Evolutionary conservation across 495 filamentous ascomycete genomes (phyloP).

Genomic region (Chaetomium fimeti): DNA sequence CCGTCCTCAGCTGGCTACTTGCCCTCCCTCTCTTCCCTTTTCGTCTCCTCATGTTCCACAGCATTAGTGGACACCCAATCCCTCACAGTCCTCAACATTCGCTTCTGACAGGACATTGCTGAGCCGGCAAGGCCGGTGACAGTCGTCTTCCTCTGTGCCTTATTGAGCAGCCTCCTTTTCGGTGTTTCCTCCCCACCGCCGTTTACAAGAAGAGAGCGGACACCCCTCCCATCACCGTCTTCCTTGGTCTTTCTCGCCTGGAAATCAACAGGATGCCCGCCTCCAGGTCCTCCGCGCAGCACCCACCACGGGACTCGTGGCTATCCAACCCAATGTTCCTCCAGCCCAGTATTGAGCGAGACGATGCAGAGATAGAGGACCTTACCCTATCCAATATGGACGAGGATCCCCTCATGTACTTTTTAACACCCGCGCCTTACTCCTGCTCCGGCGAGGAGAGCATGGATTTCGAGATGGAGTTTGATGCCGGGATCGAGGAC

Average conservation of each 20-base stretch:
- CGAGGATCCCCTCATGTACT: constrained; percentile 50
- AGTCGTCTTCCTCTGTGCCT: constrained; percentile 10
- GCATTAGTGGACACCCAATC: constrained; percentile 11
- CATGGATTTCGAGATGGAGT: constrained; percentile 51
- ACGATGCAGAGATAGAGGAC: constrained; percentile 42
- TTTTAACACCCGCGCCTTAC: constrained; percentile 46
- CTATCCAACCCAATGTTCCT: constrained; percentile 38
- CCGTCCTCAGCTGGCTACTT: constrained; percentile 23
- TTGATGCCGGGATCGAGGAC: constrained; percentile 54
- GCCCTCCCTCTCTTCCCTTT: constrained; percentile 11
- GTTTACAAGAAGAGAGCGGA: neutral
- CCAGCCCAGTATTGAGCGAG: constrained; percentile 38
- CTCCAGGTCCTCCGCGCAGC: constrained; percentile 8
- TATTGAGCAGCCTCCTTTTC: neutral
- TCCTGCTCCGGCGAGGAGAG: constrained; percentile 39
- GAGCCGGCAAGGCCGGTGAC: constrained; percentile 39
- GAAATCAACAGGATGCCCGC: constrained; percentile 12
- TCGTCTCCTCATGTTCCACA: constrained; percentile 24
- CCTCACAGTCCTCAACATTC: constrained; percentile 20
- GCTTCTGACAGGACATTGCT: constrained; percentile 27
- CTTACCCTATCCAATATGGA: constrained; percentile 40
- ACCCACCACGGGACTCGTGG: constrained; percentile 28
- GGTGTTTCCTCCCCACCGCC: constrained; percentile 1
- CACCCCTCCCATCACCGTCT: neutral
- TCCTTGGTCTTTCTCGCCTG: neutral